A percentile compares a stretch with the other conserved stretches of the same genome.
Evolutionary conservation across 768 basidiomycete genomes (phyloP).

Genomic region (Psilocybe cyanescens): DNA sequence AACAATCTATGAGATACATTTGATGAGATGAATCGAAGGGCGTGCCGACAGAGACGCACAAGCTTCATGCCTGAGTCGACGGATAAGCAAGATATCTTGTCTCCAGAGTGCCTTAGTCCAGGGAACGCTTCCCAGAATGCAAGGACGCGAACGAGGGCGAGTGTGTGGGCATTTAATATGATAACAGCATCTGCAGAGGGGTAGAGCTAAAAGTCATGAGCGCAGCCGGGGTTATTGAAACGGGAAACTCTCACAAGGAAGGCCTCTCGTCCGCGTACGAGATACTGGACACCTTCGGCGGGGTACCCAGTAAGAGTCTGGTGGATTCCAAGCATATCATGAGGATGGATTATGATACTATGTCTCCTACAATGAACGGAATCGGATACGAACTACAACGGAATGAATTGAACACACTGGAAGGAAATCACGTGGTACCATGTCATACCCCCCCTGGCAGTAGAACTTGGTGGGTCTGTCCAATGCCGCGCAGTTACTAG

Average conservation of each 20-base stretch:
- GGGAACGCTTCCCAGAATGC: conserved; percentile 86
- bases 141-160: conserved; percentile 69
- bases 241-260: conserved; percentile 56
- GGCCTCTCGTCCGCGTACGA: conserved; percentile 56
- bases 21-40: conserved; percentile 11
- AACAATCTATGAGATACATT: conserved; percentile 56
- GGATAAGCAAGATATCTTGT: conserved; percentile 60
- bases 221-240: conserved; percentile 3
- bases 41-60: conserved; percentile 48
- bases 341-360: neutral
- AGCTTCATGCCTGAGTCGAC: conserved; percentile 83
- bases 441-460: conserved; percentile 15
- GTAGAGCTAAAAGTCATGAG: conserved; percentile 56
- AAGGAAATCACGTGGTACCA: conserved; percentile 20
- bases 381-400: conserved; percentile 2
- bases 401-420: neutral
- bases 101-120: conserved; percentile 43
- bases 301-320: conserved; percentile 53
- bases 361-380: neutral
- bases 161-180: conserved; percentile 70
- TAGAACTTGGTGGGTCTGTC: neutral
- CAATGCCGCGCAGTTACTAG: neutral
- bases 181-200: conserved; percentile 72
- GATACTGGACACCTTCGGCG: conserved; percentile 54
- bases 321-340: conserved; percentile 44